These are phyloP conservation scores for Camellia sinensis DNA, from an alignment of 148 eudicot species.

Conservation along the genomic window DNA sequence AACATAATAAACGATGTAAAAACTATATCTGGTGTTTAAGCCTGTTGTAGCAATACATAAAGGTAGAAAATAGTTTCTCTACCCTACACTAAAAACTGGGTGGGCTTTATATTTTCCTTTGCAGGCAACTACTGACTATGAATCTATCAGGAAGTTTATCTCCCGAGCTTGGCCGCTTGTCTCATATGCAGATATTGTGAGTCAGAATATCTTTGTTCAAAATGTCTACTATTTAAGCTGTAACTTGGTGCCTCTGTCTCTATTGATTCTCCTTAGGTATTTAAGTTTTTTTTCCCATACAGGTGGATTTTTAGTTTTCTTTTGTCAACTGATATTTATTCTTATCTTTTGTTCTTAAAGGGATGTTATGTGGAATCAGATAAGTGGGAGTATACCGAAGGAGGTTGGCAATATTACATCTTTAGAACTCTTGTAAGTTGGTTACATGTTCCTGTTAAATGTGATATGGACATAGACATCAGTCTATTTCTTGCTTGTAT, in stretches of 20 bases:
- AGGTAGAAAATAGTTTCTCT: not conserved
- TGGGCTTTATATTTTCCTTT: not conserved
- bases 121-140: constrained; percentile 42
- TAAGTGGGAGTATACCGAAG: no score
- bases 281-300: not conserved
- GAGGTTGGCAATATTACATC: no score
- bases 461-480: not conserved
- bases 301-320: not conserved
- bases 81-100: not conserved
- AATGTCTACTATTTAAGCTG: not conserved
- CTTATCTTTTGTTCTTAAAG: constrained; percentile 21
- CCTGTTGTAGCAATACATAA: not conserved
- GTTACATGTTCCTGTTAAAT: not conserved
- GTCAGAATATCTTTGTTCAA: constrained; percentile 1
- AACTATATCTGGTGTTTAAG: not conserved
- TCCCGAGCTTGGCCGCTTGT: constrained; percentile 43
- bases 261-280: not conserved
- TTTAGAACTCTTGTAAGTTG: not conserved
- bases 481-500: not conserved
- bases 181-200: constrained; percentile 47
- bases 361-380: constrained; percentile 13
- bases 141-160: constrained; percentile 50
- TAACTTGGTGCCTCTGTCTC: constrained; percentile 8
- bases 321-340: not conserved
- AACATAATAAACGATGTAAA: not conserved